phyloP scores from a whole-genome alignment of 75 land plant genomes.

The Picea sitchensis region DNA sequence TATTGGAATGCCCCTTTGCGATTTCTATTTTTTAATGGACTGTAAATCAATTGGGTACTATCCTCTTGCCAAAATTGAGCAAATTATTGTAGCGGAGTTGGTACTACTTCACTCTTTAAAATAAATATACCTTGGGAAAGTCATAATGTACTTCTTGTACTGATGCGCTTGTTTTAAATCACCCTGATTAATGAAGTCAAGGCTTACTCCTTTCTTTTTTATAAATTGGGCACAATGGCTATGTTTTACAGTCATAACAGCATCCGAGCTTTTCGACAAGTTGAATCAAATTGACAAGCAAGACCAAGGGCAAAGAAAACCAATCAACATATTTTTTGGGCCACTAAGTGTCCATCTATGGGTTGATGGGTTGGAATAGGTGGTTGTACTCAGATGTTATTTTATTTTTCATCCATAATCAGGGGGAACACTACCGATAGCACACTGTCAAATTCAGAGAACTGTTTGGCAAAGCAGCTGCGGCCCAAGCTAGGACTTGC shows the following conservation, averaged over 20 bases:
- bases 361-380: not conserved
- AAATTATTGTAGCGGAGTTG: not conserved
- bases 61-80: not conserved
- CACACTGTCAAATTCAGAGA: no score
- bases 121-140: not conserved
- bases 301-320: not conserved
- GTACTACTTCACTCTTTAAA: not conserved
- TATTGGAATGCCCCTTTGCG: not conserved
- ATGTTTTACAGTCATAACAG: not conserved
- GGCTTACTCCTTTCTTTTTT: not conserved
- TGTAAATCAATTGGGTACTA: not conserved
- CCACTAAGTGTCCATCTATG: not conserved
- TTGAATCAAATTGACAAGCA: not conserved
- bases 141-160: not conserved
- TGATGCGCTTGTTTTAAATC: not conserved
- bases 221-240: not conserved
- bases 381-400: not conserved
- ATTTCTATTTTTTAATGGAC: not conserved
- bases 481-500: no score
- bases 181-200: no score
- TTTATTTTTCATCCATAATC: no score
- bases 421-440: no score
- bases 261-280: not conserved
- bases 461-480: no score
- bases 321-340: not conserved